Base-by-base conservation (phyloP, 1,139 yeast genomes). In the Spathaspora sp. region DNA sequence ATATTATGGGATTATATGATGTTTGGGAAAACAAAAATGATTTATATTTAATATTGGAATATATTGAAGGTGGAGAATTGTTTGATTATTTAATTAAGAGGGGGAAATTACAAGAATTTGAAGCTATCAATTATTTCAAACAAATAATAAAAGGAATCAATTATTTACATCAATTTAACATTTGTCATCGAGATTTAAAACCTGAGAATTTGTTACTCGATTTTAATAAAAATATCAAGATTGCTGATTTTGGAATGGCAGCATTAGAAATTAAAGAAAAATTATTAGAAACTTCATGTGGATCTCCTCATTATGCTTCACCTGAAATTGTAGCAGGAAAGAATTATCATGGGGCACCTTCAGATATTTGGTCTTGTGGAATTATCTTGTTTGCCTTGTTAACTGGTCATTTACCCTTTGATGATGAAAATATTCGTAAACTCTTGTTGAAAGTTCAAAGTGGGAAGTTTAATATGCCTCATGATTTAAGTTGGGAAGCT, bases 181-280 rank as follows among this genome's bases (percentile, higher is more conserved):
- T 93, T 57, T 87, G 93, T 61, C 99, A 93, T 65, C 82, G 99
- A 52, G 99, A 93, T 64, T 76, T 93, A 60, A 93, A 93, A 64
- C 99, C 99, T 0, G 99, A 93, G 64, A 93, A 93, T 67, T 74
- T 93, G 55, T 72, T 93, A 43, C 73, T 93, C 42, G 99, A 95
- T 68, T 85, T 86, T 63, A 80, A 89, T 63, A 82, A 86, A 54
- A 90, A 89, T 64, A 90, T 93, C 65, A 93, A 93, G 64, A 91
- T 93, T 56, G 99, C 99, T 13, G 99, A 93, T 68, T 93, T 93
- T 64, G 99, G 99, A 37, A 95, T 93, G 99, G 99, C 99, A n/a
- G 99, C 99, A 2, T 72, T 93, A 42, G 99, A 93, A 65, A 85
- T 95, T 37, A 80, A 82, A 47, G 95, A 86, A 56, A 81, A 87